Evolutionary conservation across 768 basidiomycete genomes (phyloP).

Genomic region (Trametes meyenii): DNA sequence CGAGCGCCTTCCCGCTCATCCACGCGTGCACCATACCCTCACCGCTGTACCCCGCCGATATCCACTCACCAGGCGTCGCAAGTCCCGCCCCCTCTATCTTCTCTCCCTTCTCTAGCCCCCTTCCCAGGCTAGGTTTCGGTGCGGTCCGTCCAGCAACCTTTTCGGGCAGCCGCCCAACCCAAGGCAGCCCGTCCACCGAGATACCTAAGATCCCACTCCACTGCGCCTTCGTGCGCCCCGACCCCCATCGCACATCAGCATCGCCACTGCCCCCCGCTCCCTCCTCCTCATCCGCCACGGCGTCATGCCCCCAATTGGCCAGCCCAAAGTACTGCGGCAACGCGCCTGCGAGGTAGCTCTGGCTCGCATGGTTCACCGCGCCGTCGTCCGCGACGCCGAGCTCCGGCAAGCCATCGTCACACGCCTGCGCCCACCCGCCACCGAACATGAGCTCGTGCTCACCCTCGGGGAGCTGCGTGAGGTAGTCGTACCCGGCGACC

Average conservation of each 20-base stretch:
- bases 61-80: conserved; percentile 64
- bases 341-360: conserved; percentile 49
- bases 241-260: conserved; percentile 34
- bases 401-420: conserved; percentile 32
- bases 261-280: conserved; percentile 14
- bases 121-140: conserved; percentile 16
- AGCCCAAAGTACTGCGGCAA: conserved; percentile 58
- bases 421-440: conserved; percentile 50
- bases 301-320: conserved; percentile 41
- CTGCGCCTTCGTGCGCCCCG: conserved; percentile 52
- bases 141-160: conserved; percentile 47
- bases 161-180: conserved; percentile 67
- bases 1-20: conserved; percentile 61
- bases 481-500: conserved; percentile 59
- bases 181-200: conserved; percentile 64
- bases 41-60: conserved; percentile 69
- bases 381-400: conserved; percentile 40
- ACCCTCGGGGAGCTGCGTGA: conserved; percentile 58
- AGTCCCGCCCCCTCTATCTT: conserved; percentile 7
- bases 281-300: conserved; percentile 34
- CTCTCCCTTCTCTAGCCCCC: neutral
- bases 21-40: conserved; percentile 79
- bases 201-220: conserved; percentile 70
- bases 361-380: conserved; percentile 39
- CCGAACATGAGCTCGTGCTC: conserved; percentile 66